Evolutionary conservation across 2,329 filamentous ascomycete species (phyloP), one percentile per base, ranked within the genome.

Genomic region (Pseudogymnoascus sp.): DNA sequence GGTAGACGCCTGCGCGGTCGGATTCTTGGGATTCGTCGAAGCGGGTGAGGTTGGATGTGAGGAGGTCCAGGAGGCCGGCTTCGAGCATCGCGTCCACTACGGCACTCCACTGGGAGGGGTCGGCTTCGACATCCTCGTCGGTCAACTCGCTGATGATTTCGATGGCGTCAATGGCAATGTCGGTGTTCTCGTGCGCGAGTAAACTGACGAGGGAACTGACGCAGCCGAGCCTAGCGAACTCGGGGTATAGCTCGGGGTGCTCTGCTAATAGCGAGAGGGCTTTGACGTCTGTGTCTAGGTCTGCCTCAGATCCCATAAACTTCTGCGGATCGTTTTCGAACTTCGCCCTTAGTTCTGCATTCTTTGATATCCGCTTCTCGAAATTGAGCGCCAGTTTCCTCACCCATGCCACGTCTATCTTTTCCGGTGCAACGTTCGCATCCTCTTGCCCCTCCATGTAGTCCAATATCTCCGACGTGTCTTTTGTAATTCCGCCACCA

Each of bases 151-250:
- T 86, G 57, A 99, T 83, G 52, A 96, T 89, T 74, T 97, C 89
- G 57, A 96, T 85, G 0, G 88, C 89, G 64, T 88, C 89, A 67
- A 97, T 95, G 9, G 94, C 91, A 65, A 99, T 95, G 69, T 99
- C 94, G 0, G 92, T 92, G 71, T 99, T 99, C 68, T 99, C 94
- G 71, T 99, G 94, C 13, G 92, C 87, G 56, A 99, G 76, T 58
- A 99, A 74, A 1, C 86, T 83, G 1, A 95, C 90, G 57, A 99
- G 74, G 59, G 86, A 92, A 3, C 75, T 82, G 0, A 85, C 83
- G 61, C 84, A 88, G 18, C 89, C 88, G 58, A 91, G 77, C 65
- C 84, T 85, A 30, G 87, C 85, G 68, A 96, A 91, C 63, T 95
- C 89, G 10, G 77, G 76, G 72, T 94, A 96, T 18, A 96, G 79